A percentile compares a stretch with the other conserved stretches of the same genome.
Conservation (phyloP, 192 early-diverging fungal genomes). For the Entrophospora sp. region DNA sequence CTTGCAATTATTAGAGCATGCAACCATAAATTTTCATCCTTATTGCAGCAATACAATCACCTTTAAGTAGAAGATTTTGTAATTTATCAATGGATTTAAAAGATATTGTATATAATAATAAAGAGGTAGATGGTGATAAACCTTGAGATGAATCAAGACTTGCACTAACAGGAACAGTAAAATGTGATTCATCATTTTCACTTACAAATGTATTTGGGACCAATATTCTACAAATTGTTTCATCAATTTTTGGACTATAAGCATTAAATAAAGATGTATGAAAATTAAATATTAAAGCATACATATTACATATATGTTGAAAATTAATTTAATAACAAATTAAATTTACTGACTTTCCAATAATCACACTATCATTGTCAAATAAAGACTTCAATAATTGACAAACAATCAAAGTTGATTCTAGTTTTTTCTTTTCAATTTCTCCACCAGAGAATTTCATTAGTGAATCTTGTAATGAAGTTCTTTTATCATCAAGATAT, state of each 20-base stretch:
- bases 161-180: slow-evolving; percentile 30
- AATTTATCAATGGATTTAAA: slow-evolving; percentile 43
- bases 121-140: background rate
- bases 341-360: slow-evolving; percentile 42
- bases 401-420: slow-evolving; percentile 41
- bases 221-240: slow-evolving; percentile 36
- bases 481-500: slow-evolving; percentile 31
- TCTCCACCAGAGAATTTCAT: slow-evolving; percentile 1
- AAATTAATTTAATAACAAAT: background rate
- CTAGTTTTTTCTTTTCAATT: slow-evolving; percentile 6
- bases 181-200: slow-evolving; percentile 17
- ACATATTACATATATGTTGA: too few species aligned
- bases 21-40: slow-evolving; percentile 59
- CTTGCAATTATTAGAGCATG: slow-evolving; percentile 88
- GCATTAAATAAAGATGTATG: too few species aligned
- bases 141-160: slow-evolving; percentile 8
- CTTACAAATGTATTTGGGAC: slow-evolving; percentile 10
- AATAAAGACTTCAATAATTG: slow-evolving; percentile 51
- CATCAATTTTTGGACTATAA: slow-evolving; percentile 37
- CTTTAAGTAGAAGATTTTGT: slow-evolving; percentile 47
- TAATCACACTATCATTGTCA: slow-evolving; percentile 54
- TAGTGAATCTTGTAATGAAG: slow-evolving; percentile 8
- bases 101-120: slow-evolving; percentile 6
- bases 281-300: too few species aligned
- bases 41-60: slow-evolving; percentile 51